phyloP scores from a whole-genome alignment of 768 basidiomycete species.

The Lentinus tigrinus region DNA sequence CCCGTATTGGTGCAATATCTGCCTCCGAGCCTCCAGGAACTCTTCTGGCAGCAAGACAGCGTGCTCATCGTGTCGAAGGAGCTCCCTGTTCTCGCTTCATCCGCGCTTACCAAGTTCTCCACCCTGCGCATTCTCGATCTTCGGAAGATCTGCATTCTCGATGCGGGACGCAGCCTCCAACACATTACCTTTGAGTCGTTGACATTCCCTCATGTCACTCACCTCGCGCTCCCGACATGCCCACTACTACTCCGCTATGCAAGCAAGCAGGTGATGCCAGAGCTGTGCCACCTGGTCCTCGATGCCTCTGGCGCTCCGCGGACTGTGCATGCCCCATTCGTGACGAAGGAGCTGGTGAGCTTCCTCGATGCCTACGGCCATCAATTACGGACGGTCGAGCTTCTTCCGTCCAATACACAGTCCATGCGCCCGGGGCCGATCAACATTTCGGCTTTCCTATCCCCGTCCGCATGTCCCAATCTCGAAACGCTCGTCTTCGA shows the following conservation, averaged over 20 bases:
- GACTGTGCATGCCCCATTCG: conserved; percentile 4
- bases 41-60: conserved; percentile 44
- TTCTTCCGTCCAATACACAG: conserved; percentile 30
- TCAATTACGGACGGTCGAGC: conserved; percentile 39
- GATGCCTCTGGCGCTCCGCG: conserved; percentile 23
- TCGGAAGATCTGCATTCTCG: conserved; percentile 34
- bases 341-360: conserved; percentile 23
- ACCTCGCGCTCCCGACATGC: conserved; percentile 44
- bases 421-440: conserved; percentile 31
- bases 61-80: conserved; percentile 15
- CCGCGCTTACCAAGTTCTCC: conserved; percentile 39
- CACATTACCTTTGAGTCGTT: conserved; percentile 13
- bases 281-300: conserved; percentile 42
- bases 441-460: conserved; percentile 44
- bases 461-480: conserved; percentile 42
- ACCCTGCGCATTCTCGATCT: conserved; percentile 47
- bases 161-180: conserved; percentile 16
- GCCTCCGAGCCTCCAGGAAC: conserved; percentile 39
- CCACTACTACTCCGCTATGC: conserved; percentile 38
- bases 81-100: conserved; percentile 31
- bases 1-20: conserved; percentile 40
- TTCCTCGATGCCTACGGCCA: conserved; percentile 45
- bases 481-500: conserved; percentile 43
- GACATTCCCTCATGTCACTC: conserved; percentile 41
- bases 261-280: conserved; percentile 39